Evolutionary conservation across 306 rosid genomes (phyloP).

Genomic region (Luffa aegyptiaca): DNA sequence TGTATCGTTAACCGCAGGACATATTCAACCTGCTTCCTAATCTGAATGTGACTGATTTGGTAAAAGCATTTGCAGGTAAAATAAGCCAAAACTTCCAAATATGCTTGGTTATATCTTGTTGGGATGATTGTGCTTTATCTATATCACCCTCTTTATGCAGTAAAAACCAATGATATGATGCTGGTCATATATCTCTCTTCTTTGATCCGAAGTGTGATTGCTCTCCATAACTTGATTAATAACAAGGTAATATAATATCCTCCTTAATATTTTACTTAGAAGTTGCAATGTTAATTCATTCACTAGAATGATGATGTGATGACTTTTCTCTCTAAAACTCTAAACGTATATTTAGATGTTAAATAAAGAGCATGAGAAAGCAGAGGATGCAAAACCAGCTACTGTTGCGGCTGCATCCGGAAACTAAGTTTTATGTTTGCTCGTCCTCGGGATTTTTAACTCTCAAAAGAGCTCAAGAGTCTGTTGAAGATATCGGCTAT

Average conservation of each 20-base stretch:
- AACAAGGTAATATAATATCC: slow-evolving; percentile 34
- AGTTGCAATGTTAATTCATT: neutral
- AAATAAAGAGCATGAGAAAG: slow-evolving; percentile 48
- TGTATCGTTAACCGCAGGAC: slow-evolving; percentile 27
- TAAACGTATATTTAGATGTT: slow-evolving; percentile 23
- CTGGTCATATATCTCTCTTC: slow-evolving; percentile 46
- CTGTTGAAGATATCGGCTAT: neutral
- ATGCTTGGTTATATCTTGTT: neutral
- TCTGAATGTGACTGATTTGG: slow-evolving; percentile 35
- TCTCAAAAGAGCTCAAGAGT: neutral
- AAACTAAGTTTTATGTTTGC: slow-evolving; percentile 10
- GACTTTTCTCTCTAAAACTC: neutral
- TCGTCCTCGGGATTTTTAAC: neutral
- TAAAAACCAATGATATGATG: slow-evolving; percentile 54
- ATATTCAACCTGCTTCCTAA: slow-evolving; percentile 46
- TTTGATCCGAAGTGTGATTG: slow-evolving; percentile 47
- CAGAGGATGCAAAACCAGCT: slow-evolving; percentile 41
- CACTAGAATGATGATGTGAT: neutral
- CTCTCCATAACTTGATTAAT: slow-evolving; percentile 54
- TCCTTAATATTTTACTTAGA: neutral
- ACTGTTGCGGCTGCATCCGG: slow-evolving; percentile 15
- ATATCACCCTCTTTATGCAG: slow-evolving; percentile 19
- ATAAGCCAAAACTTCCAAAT: neutral
- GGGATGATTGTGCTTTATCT: neutral
- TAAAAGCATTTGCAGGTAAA: slow-evolving; percentile 42